These are phyloP conservation scores for Phytophthora fragariaefolia DNA, from an alignment of 352 stramenopile species.

Conservation along the genomic window DNA sequence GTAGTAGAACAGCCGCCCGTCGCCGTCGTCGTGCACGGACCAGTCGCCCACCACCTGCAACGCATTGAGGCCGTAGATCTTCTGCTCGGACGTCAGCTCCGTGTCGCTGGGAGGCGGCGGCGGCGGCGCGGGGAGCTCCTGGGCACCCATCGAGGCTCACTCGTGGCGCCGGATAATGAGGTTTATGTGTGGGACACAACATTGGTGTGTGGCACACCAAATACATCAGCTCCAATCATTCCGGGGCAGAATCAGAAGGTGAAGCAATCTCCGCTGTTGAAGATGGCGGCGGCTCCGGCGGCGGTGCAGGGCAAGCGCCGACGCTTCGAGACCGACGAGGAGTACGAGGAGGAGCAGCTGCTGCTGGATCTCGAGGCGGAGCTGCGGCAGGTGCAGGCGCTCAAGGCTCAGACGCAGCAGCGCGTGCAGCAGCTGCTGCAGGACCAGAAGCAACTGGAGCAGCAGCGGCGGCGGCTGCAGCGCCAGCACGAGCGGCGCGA, in stretches of 20 bases:
- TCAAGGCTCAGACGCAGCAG: constrained; percentile 49
- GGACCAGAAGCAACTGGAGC: constrained; percentile 54
- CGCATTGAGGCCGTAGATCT: constrained; percentile 57
- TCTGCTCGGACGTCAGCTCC: constrained; percentile 38
- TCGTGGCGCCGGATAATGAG: not conserved
- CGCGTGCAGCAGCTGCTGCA: constrained; percentile 46
- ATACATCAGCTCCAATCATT: constrained; percentile 16
- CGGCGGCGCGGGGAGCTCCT: constrained; percentile 8
- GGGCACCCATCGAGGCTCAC: constrained; percentile 11
- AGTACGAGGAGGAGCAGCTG: constrained; percentile 47
- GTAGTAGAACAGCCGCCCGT: constrained; percentile 84
- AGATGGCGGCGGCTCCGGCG: constrained; percentile 13
- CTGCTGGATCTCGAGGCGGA: constrained; percentile 54
- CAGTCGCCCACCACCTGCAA: constrained; percentile 64
- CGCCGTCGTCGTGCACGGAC: constrained; percentile 78
- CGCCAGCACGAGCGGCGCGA: constrained; percentile 40
- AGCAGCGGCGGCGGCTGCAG: constrained; percentile 44
- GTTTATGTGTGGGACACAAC: not conserved
- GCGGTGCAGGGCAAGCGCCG: constrained; percentile 7
- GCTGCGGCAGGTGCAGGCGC: constrained; percentile 52
- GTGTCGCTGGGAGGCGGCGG: constrained; percentile 11
- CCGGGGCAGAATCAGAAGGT: constrained; percentile 23
- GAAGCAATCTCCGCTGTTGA: not conserved
- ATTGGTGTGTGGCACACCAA: constrained; percentile 17
- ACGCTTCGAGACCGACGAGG: constrained; percentile 38